Evolutionary conservation across 371 early-diverging fungal species (phyloP), one percentile per base, ranked within the genome.

Genomic region (Mucor racemosus): DNA sequence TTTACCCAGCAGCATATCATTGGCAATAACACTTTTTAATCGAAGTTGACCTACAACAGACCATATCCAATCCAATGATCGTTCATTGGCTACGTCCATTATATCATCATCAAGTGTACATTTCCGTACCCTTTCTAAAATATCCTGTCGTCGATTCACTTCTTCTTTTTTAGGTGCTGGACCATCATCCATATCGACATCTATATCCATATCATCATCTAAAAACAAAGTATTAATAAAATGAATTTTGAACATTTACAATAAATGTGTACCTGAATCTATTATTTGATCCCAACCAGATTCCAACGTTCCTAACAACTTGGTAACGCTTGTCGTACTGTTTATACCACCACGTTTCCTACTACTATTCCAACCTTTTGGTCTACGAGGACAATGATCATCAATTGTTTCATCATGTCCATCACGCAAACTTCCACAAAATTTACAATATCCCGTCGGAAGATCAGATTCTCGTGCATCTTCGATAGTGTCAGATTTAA

Each of bases 31-130:
- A 13, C 70, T 71, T 33, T 73, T 73, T 4, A 82, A 61, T 21
- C 75, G 62, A n/a, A 82, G 39, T 39, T 78, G 77, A 31, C 69
- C 73, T n/a, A 80, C 64, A 0, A 74, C 73, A 11, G 78, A 75
- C 83, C 83, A 82, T 14, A 82, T 76, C 83, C 83, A 82, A 42
- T 82, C 83, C 19, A 82, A 17, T 0, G 66, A 64, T 13, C 73
- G 48, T 65, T 80, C 80, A 55, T 79, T 72, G 4, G 69, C 64
- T 2, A 72, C 64, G 63, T 73, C 68, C 60, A 64, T 64, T 0
- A 31, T 34, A 14, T 73, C 69, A 13, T 56, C 33, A 5, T 61
- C 26, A 7, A 44, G 14, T 4, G 54, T 33, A 15, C 56, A 55
- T 7, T 58, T 59, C 19, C 63, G 39, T 17, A 71, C 68, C 8